Evolutionary conservation across 2,329 filamentous ascomycete genomes (phyloP).

Genomic region (Colletotrichum tropicicola): DNA sequence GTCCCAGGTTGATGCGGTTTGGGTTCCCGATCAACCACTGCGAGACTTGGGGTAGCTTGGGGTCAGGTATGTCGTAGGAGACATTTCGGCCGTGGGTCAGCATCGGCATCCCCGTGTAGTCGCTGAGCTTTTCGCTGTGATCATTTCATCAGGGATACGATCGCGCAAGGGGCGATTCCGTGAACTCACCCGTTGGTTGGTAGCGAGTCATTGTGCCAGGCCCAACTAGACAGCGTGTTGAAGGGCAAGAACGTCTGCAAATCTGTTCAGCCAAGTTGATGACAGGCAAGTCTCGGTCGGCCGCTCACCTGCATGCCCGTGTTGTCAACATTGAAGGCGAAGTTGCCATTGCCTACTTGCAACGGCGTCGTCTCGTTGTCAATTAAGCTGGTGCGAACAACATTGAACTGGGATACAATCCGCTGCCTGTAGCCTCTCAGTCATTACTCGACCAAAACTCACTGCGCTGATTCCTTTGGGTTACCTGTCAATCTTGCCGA

Average conservation of each 20-base stretch:
- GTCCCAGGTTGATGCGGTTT: conserved; percentile 53
- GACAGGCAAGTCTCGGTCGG: neutral
- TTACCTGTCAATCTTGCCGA: conserved; percentile 3
- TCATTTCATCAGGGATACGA: neutral
- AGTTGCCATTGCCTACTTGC: conserved; percentile 59
- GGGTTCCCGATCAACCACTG: conserved; percentile 63
- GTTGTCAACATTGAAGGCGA: conserved; percentile 56
- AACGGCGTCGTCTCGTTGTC: conserved; percentile 56
- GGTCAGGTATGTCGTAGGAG: conserved; percentile 47
- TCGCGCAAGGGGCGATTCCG: conserved; percentile 23
- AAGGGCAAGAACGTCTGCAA: conserved; percentile 50
- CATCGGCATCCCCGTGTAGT: conserved; percentile 43
- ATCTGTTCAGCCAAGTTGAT: neutral
- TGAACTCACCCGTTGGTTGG: conserved; percentile 36
- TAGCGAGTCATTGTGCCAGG: conserved; percentile 58
- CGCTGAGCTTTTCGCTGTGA: conserved; percentile 36
- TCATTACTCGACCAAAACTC: neutral
- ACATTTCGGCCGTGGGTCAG: conserved; percentile 47
- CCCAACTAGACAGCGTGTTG: conserved; percentile 56
- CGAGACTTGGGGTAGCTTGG: conserved; percentile 45
- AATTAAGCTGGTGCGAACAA: conserved; percentile 35
- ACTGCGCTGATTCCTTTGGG: neutral
- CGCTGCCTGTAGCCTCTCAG: conserved; percentile 22
- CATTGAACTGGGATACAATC: conserved; percentile 34
- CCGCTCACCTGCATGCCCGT: conserved; percentile 49